Evolutionary conservation across 805 yeast genomes (phyloP).

Genomic region (Pichia ethanolica): DNA sequence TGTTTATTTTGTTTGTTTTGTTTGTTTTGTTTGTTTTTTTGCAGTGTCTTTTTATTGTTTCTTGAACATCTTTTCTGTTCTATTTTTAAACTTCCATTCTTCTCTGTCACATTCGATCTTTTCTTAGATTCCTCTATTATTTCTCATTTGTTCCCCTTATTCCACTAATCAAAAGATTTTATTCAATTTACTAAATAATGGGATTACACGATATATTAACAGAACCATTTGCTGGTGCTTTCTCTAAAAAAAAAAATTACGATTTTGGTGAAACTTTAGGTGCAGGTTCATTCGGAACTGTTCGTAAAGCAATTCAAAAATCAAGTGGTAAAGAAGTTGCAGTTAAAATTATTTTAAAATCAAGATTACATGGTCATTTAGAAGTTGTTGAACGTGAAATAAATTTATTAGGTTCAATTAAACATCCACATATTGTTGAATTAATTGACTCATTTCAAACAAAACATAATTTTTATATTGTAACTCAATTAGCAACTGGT

Average conservation of each 20-base stretch:
- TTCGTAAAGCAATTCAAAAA: conserved; percentile 55
- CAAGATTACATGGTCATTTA: conserved; percentile 62
- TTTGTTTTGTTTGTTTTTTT: too few species aligned
- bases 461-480: conserved; percentile 85
- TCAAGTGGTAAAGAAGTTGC: conserved; percentile 66
- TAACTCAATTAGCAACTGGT: conserved; percentile 91
- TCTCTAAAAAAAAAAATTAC: conserved; percentile 52
- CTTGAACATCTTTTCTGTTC: too few species aligned
- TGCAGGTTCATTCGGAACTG: conserved; percentile 94
- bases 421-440: conserved; percentile 84
- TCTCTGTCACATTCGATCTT: too few species aligned
- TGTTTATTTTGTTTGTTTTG: too few species aligned
- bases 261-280: conserved; percentile 81
- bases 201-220: background rate
- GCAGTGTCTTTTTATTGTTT: too few species aligned
- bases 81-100: too few species aligned
- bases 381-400: conserved; percentile 75
- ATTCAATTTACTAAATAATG: background rate
- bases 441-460: conserved; percentile 92
- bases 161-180: background rate
- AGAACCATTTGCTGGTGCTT: conserved; percentile 1
- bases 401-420: conserved; percentile 52
- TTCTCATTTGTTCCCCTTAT: too few species aligned
- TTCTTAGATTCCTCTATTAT: too few species aligned
- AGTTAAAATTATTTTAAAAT: conserved; percentile 79